These are phyloP conservation scores for Didymellaceae sp. DNA, from an alignment of 2,329 filamentous ascomycete species.

Conservation along the genomic window DNA sequence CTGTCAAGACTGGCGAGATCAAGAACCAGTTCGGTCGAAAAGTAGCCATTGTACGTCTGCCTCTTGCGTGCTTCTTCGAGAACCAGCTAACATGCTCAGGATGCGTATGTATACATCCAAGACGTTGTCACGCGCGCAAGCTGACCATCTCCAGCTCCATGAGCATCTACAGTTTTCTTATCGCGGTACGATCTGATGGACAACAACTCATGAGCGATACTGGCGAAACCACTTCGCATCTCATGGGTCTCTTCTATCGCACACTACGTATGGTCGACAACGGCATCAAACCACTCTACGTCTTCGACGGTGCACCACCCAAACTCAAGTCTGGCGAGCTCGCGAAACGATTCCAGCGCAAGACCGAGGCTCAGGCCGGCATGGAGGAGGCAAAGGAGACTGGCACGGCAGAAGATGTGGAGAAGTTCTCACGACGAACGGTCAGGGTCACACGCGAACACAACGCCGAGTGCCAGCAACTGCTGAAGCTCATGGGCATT, in stretches of 20 bases:
- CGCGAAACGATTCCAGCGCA: constrained; percentile 93
- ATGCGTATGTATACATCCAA: constrained; percentile 50
- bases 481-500: constrained; percentile 94
- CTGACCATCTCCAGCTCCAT: constrained; percentile 70
- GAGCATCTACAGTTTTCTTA: constrained; percentile 98
- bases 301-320: constrained; percentile 95
- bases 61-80: neutral
- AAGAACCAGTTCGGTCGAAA: constrained; percentile 99
- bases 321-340: constrained; percentile 98
- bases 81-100: constrained; percentile 45
- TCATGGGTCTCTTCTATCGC: constrained; percentile 99
- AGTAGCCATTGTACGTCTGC: constrained; percentile 81
- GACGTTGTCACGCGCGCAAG: neutral
- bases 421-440: constrained; percentile 93
- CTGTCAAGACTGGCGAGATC: constrained; percentile 96
- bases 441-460: constrained; percentile 96
- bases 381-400: constrained; percentile 97
- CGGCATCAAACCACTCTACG: constrained; percentile 97
- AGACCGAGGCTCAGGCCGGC: constrained; percentile 86
- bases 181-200: constrained; percentile 94
- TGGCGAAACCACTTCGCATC: constrained; percentile 94
- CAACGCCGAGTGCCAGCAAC: constrained; percentile 89
- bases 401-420: constrained; percentile 94
- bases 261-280: constrained; percentile 98
- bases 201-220: constrained; percentile 95